A percentile compares a stretch with the other conserved stretches of the same genome.
Evolutionary conservation across 768 basidiomycete species (phyloP).

Genomic region (Termitomyces bulborhizus): DNA sequence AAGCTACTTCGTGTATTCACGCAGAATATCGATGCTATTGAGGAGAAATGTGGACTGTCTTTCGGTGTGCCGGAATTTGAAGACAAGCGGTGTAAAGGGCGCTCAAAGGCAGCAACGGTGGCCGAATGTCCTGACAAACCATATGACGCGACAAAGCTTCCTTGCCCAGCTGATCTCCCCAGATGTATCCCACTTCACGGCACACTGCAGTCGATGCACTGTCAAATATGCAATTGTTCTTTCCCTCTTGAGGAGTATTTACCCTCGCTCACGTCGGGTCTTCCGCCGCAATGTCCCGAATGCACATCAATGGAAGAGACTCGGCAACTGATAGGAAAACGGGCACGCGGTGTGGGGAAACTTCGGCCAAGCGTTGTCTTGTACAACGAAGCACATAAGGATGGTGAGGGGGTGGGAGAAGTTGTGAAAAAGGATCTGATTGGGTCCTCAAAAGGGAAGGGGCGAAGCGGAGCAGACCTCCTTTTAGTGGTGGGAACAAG

Average conservation of each 20-base stretch:
- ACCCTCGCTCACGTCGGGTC: conserved; percentile 51
- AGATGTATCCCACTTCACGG: conserved; percentile 90
- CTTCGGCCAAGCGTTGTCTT: conserved; percentile 85
- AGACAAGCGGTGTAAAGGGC: conserved; percentile 46
- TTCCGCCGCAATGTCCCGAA: conserved; percentile 71
- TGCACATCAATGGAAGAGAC: conserved; percentile 66
- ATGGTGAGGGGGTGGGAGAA: conserved; percentile 83
- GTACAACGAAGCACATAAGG: conserved; percentile 84
- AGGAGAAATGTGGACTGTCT: conserved; percentile 78
- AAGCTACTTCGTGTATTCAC: conserved; percentile 84
- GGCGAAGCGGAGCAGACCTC: conserved; percentile 71
- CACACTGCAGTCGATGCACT: conserved; percentile 72
- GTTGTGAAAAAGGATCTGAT: conserved; percentile 78
- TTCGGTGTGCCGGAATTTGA: conserved; percentile 78
- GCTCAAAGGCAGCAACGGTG: conserved; percentile 35
- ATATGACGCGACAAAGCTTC: conserved; percentile 26
- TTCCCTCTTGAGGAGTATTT: conserved; percentile 62
- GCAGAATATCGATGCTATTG: conserved; percentile 90
- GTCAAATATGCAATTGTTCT: conserved; percentile 72
- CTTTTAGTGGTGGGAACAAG: conserved; percentile 89
- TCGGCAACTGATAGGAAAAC: conserved; percentile 70
- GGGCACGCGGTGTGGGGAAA: conserved; percentile 72
- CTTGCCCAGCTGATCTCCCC: conserved; percentile 56
- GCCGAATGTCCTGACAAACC: conserved; percentile 11
- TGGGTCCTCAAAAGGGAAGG: conserved; percentile 61